Evolutionary conservation across 352 stramenopile genomes (phyloP), one percentile per base, ranked within the genome.

Genomic region (Phytophthora aleatoria): DNA sequence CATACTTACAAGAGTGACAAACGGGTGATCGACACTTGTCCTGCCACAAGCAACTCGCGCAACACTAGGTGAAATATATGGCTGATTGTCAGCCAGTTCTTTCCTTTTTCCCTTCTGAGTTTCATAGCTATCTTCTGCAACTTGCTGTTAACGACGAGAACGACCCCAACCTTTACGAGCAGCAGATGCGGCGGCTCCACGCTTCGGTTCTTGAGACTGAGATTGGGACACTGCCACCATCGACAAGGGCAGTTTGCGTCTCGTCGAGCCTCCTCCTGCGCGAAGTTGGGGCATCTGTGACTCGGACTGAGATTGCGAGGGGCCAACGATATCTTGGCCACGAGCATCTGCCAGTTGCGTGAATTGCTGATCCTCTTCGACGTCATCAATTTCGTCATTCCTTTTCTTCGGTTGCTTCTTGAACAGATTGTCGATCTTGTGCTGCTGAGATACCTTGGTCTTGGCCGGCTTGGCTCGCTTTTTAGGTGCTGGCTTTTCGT

Each of bases 301-400:
- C 44, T 82, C 67, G n/a, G 78, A 76, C 35, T 88, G 66, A 20
- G 68, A 72, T 44, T 81, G 69, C 26, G 68, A 74, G 4, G 59
- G 64, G 2, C 47, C 51, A 38, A 74, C 53, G 38, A 60, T 61
- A 50, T 64, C 58, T 67, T 63, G 27, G 20, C 39, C 16, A 39
- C 15, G 43, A 62, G 38, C 10, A 13, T 51, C 35, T 52, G 74
- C 71, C 28, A 91, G 53, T 52, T 87, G 57, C 20, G 77, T 86
- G 39, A 93, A 93, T 53, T 90, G 82, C 1, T 74, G 43, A 48
- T 93, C 84, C 30, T 80, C 89, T 63, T 93, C 84, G n/a, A 90
- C 68, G 13, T 88, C 80, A 58, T 91, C 81, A n/a, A 15, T n/a
- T 20, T 83, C 69, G 11, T 73, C 67, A 13, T 56, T 33, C 27